These are phyloP conservation scores for Buxus sempervirens DNA, from an alignment of 164 flowering plant genomes.

Conservation along the genomic window DNA sequence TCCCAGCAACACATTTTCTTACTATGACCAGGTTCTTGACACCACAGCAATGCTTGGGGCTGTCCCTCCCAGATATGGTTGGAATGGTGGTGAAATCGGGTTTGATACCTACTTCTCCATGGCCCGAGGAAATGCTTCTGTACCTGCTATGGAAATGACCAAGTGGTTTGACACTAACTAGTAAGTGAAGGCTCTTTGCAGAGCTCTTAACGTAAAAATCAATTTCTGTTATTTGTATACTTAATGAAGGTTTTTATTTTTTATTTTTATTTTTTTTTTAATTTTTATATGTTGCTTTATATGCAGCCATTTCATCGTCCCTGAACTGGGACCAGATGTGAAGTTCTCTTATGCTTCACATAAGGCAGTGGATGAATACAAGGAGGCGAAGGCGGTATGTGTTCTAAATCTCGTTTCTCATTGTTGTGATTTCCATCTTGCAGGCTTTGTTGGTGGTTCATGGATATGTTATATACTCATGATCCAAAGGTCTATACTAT, in stretches of 20 bases:
- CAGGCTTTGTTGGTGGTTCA: not conserved
- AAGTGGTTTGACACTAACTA: slow-evolving; percentile 92
- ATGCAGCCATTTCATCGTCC: slow-evolving; percentile 59
- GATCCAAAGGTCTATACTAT: too few relatives aligned
- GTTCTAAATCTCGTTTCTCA: not conserved
- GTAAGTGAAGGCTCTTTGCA: slow-evolving; percentile 34
- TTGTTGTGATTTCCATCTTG: not conserved
- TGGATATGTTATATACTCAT: not conserved
- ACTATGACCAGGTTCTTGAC: slow-evolving; percentile 69
- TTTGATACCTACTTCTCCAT: slow-evolving; percentile 69
- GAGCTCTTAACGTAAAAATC: not conserved
- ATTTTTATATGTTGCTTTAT: too few relatives aligned
- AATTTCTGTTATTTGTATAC: not conserved
- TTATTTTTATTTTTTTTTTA: too few relatives aligned
- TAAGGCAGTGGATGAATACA: slow-evolving; percentile 54
- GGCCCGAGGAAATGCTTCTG: slow-evolving; percentile 77
- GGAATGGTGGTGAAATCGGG: slow-evolving; percentile 76
- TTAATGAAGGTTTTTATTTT: not conserved
- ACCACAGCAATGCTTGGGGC: slow-evolving; percentile 79
- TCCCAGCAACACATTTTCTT: slow-evolving; percentile 74
- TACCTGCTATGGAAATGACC: slow-evolving; percentile 91
- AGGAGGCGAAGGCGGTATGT: slow-evolving; percentile 61
- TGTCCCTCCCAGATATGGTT: slow-evolving; percentile 63
- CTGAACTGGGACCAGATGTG: slow-evolving; percentile 52
- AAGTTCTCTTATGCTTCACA: slow-evolving; percentile 54